A percentile compares a stretch with the other conserved stretches of the same genome.
phyloP scores from a whole-genome alignment of 1,284 basidiomycete species.

The Phlebopus sp. region DNA sequence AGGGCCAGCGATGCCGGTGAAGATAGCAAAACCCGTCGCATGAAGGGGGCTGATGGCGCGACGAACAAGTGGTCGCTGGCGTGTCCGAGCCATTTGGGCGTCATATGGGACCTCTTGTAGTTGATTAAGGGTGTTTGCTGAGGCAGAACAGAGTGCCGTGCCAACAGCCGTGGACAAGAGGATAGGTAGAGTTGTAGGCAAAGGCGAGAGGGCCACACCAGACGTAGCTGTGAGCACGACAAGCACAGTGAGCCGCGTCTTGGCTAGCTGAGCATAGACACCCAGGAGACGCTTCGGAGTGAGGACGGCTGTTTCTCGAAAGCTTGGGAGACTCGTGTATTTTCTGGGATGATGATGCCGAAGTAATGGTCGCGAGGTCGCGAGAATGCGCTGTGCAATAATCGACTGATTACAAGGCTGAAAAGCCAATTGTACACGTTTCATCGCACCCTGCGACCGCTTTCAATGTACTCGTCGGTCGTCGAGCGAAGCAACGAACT shows the following conservation, averaged over 20 bases:
- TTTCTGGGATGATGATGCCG: conserved; percentile 4
- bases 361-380: conserved; percentile 10
- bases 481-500: conserved; percentile 5
- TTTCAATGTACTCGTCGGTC: neutral
- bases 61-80: conserved; percentile 86
- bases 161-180: conserved; percentile 87
- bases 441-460: conserved; percentile 20
- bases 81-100: conserved; percentile 94
- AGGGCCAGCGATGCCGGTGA: conserved; percentile 77
- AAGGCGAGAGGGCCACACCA: conserved; percentile 89
- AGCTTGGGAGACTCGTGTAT: conserved; percentile 12
- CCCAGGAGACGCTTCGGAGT: conserved; percentile 58
- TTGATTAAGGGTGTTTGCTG: conserved; percentile 95
- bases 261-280: conserved; percentile 83
- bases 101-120: conserved; percentile 94
- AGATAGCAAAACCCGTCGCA: conserved; percentile 76
- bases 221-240: conserved; percentile 91
- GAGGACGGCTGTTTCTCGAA: conserved; percentile 36
- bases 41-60: conserved; percentile 82
- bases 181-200: conserved; percentile 78
- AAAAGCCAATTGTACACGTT: conserved; percentile 5
- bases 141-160: conserved; percentile 88
- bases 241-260: conserved; percentile 84
- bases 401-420: conserved; percentile 13
- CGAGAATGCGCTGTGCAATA: conserved; percentile 9